These are phyloP conservation scores for Diaporthe humulicola DNA, from an alignment of 2,329 filamentous ascomycete genomes.

Conservation along the genomic window DNA sequence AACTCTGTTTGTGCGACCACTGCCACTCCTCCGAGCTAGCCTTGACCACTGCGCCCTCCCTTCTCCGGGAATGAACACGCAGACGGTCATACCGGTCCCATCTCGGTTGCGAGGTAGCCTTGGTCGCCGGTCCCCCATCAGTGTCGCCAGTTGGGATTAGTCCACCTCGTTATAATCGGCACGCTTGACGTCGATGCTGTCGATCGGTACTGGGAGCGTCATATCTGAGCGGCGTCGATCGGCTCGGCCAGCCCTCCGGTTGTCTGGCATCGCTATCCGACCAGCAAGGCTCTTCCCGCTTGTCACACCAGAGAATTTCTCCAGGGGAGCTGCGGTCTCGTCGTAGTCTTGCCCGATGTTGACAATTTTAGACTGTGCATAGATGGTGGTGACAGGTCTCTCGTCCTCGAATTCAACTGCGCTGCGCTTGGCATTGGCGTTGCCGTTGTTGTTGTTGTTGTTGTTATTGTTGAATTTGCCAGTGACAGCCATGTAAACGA, in stretches of 20 bases:
- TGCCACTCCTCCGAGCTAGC: neutral
- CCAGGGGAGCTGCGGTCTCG: slow-evolving; percentile 34
- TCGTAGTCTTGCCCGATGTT: slow-evolving; percentile 34
- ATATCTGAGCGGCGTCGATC: slow-evolving; percentile 8
- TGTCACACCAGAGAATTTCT: slow-evolving; percentile 36
- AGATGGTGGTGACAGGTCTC: slow-evolving; percentile 40
- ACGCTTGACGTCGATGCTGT: neutral
- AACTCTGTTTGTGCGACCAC: neutral
- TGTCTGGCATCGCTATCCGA: slow-evolving; percentile 30
- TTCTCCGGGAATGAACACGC: neutral
- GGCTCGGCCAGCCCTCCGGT: neutral
- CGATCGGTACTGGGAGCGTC: slow-evolving; percentile 7
- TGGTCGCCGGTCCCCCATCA: neutral
- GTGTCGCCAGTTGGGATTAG: neutral
- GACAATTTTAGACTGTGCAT: slow-evolving; percentile 44
- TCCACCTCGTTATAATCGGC: slow-evolving; percentile 30
- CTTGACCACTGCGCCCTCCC: neutral
- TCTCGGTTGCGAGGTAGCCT: neutral
- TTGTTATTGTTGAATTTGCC: slow-evolving; percentile 43
- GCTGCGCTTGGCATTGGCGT: slow-evolving; percentile 43
- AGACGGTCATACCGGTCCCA: neutral
- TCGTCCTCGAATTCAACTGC: slow-evolving; percentile 44
- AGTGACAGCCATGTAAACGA: slow-evolving; percentile 61
- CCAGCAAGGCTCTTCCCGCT: slow-evolving; percentile 37
- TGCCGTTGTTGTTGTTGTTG: slow-evolving; percentile 49